phyloP scores from a whole-genome alignment of 345 rosid genomes.

The Luvunga scandens region DNA sequence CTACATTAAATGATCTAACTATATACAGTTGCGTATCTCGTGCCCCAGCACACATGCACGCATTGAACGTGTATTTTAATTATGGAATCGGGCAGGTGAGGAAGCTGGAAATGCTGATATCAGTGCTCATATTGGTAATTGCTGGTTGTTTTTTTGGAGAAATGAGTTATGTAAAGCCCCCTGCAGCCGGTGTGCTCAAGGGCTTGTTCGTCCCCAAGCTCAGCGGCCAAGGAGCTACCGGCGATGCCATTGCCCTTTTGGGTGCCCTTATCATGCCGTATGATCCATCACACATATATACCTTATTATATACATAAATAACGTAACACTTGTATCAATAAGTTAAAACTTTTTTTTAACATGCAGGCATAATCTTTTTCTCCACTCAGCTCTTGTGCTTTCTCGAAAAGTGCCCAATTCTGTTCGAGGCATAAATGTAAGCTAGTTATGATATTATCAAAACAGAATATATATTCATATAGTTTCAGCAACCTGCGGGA shows the following conservation, averaged over 20 bases:
- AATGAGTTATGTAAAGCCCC: conserved; percentile 47
- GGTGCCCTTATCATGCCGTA: conserved; percentile 58
- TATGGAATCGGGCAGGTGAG: conserved; percentile 27
- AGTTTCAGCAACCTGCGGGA: neutral
- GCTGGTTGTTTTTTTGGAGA: conserved; percentile 40
- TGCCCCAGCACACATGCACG: too few relatives aligned
- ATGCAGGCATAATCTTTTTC: conserved; percentile 49
- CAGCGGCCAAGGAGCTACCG: conserved; percentile 37
- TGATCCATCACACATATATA: neutral
- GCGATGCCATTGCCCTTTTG: conserved; percentile 44
- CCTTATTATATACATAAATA: too few relatives aligned
- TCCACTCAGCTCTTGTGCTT: conserved; percentile 49
- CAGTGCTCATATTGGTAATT: conserved; percentile 44
- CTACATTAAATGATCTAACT: too few relatives aligned
- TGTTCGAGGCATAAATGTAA: conserved; percentile 48
- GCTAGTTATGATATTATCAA: neutral
- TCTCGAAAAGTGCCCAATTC: conserved; percentile 48
- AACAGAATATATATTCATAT: neutral
- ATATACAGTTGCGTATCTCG: too few relatives aligned
- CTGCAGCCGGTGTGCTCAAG: conserved; percentile 35
- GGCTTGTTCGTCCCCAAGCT: conserved; percentile 53
- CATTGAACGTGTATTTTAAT: neutral
- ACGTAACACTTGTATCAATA: too few relatives aligned
- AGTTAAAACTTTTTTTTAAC: neutral
- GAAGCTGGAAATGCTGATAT: conserved; percentile 43